These are phyloP conservation scores for Paramecium sonneborni DNA, from an alignment of 73 alveolate species.

Conservation along the genomic window DNA sequence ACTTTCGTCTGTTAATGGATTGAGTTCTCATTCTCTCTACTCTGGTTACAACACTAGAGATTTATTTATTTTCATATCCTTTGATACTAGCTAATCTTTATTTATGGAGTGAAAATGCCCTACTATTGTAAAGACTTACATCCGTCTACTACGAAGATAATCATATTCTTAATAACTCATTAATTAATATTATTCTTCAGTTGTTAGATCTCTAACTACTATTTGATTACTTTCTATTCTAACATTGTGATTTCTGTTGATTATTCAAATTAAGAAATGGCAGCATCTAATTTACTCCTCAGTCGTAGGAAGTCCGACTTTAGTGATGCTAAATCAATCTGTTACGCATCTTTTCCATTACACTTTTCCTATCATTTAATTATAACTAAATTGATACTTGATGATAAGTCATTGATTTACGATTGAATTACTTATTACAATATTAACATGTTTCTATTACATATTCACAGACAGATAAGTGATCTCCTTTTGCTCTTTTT, in stretches of 20 bases:
- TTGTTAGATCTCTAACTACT: conserved; percentile 16
- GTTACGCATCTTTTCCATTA: not conserved
- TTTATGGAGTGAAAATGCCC: conserved; percentile 4
- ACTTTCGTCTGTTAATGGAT: conserved; percentile 13
- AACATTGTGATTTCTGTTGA: not conserved
- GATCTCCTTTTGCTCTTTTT: conserved; percentile 9
- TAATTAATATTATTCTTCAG: conserved; percentile 23
- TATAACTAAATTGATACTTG: not conserved
- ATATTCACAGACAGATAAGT: conserved; percentile 26
- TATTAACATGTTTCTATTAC: conserved; percentile 12
- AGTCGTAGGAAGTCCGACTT: conserved; percentile 16
- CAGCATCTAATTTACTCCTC: not conserved
- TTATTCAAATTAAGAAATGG: conserved; percentile 9
- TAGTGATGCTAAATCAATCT: not conserved
- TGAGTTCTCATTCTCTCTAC: conserved; percentile 17
- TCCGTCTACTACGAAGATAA: not conserved
- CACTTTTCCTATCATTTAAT: conserved; percentile 18
- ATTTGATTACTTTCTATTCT: not conserved
- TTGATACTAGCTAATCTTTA: conserved; percentile 1
- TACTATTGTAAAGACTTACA: conserved; percentile 14
- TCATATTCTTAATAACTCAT: conserved; percentile 36
- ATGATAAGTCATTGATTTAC: conserved; percentile 49
- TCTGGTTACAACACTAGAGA: not conserved
- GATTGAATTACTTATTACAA: conserved; percentile 51
- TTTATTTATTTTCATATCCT: not conserved